Base-by-base conservation (phyloP, 176 grass and related monocot species). In the Aechmea fasciata region DNA sequence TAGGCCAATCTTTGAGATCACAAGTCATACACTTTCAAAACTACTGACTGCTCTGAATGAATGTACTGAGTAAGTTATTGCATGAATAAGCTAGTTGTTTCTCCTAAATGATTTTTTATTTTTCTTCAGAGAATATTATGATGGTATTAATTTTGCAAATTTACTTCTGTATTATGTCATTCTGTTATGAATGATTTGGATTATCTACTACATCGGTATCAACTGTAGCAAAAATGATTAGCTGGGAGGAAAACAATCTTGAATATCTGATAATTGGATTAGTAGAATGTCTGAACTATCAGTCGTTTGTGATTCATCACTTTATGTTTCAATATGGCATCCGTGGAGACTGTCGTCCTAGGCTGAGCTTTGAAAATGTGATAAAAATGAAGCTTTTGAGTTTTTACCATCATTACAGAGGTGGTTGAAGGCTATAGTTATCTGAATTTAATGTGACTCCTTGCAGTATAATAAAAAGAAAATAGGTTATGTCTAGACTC, bases 1-100 rank as follows among this genome's bases (percentile, higher is more conserved):
- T 50, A 71, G 72, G 15, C 87, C 89, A 57, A 87, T 90, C 51
- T 99, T 99, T 88, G 89, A 99, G 67, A 93, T 99, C 49, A 99
- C 84, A 72, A 93, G 94, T 80, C 89, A 93, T 83, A 99, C 89
- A 63, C 78, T 93, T 59, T 87, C 94, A 49, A 99, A 99, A 77
- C 94, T 99, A 74, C 80, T 99, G 76, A 93, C 94, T 68, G 94
- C 94, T 72, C 75, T 99, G 51, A 99, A 99, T 82, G 94, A 99
- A 82, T 99, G 94, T 83, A 99, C 89, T 14, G 94, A 99, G 94
- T 99, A 92, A 74, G 87, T 63, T 79, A 18, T 10, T 29, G 62
- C 41, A 72, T 49, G 24, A 22, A 61, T 49, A 48, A 57, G 20
- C 54, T 77, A 28, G 13, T 57, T 57, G 14, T 57, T 41, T 51